Evolutionary conservation across 805 yeast species (phyloP).

Genomic region (Spathaspora girioi): DNA sequence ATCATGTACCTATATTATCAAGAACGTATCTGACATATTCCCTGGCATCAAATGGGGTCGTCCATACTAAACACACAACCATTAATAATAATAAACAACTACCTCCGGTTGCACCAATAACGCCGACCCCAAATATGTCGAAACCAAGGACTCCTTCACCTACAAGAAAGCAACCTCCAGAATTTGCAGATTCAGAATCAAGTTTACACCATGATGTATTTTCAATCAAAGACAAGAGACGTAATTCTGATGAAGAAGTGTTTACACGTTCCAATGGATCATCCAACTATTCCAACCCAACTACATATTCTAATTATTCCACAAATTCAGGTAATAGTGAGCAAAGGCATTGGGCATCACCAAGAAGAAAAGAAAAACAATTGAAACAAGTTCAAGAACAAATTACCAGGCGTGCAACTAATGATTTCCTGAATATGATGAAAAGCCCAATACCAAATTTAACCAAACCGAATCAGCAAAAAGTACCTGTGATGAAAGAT

Average conservation of each 20-base stretch:
- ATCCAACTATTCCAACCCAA: slow-evolving; percentile 8
- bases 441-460: slow-evolving; percentile 6
- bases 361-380: slow-evolving; percentile 31
- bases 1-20: slow-evolving; percentile 21
- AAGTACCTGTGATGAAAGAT: slow-evolving; percentile 37
- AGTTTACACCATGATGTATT: slow-evolving; percentile 4
- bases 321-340: slow-evolving; percentile 10
- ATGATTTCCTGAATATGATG: slow-evolving; percentile 21
- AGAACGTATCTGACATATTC: slow-evolving; percentile 27
- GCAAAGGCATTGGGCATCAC: slow-evolving; percentile 43
- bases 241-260: slow-evolving; percentile 4
- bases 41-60: slow-evolving; percentile 10
- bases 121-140: not conserved
- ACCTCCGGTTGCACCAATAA: not conserved
- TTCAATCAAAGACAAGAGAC: slow-evolving; percentile 4
- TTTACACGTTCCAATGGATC: slow-evolving; percentile 13
- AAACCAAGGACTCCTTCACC: slow-evolving; percentile 5
- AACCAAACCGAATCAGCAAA: slow-evolving; percentile 4
- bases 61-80: not conserved
- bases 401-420: slow-evolving; percentile 29
- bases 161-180: slow-evolving; percentile 7
- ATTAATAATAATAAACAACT: not conserved
- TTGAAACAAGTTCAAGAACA: slow-evolving; percentile 33
- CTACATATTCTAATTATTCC: slow-evolving; percentile 13
- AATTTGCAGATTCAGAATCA: not conserved